phyloP scores from a whole-genome alignment of 441 rosid species.

The Erodium chrysanthum region DNA sequence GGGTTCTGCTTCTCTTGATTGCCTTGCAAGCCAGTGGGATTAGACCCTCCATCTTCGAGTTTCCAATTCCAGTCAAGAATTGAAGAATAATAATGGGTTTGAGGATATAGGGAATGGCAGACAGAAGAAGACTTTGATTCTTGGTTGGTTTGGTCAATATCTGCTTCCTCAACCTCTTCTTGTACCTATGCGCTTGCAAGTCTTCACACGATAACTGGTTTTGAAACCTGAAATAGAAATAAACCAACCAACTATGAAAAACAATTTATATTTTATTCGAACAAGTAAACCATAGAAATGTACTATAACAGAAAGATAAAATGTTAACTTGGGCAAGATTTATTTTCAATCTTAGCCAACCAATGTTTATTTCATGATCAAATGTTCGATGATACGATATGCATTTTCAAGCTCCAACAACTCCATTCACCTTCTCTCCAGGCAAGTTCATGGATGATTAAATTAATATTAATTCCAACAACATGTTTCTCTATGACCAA shows the following conservation, averaged over 20 bases:
- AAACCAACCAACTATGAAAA: neutral
- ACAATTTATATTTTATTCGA: neutral
- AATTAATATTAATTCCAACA: too few relatives aligned
- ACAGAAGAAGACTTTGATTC: constrained; percentile 11
- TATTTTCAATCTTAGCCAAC: neutral
- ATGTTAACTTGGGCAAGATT: neutral
- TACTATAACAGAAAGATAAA: neutral
- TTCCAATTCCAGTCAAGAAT: neutral
- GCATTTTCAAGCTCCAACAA: neutral
- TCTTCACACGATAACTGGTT: constrained; percentile 22
- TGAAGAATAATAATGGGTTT: neutral
- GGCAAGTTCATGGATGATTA: too few relatives aligned
- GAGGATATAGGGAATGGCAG: neutral
- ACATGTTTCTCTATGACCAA: too few relatives aligned
- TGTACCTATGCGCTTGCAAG: constrained; percentile 6
- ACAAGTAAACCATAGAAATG: neutral
- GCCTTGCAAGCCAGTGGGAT: constrained; percentile 56
- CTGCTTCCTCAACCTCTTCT: neutral
- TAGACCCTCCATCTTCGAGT: constrained; percentile 53
- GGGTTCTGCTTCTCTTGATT: constrained; percentile 41
- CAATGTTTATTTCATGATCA: neutral
- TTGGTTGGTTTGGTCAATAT: too few relatives aligned
- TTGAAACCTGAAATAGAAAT: neutral
- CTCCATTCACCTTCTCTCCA: neutral
- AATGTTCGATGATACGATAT: too few relatives aligned